Conservation (phyloP, 2,329 filamentous ascomycete genomes). For the Phyllosticta paracitricarpa region DNA sequence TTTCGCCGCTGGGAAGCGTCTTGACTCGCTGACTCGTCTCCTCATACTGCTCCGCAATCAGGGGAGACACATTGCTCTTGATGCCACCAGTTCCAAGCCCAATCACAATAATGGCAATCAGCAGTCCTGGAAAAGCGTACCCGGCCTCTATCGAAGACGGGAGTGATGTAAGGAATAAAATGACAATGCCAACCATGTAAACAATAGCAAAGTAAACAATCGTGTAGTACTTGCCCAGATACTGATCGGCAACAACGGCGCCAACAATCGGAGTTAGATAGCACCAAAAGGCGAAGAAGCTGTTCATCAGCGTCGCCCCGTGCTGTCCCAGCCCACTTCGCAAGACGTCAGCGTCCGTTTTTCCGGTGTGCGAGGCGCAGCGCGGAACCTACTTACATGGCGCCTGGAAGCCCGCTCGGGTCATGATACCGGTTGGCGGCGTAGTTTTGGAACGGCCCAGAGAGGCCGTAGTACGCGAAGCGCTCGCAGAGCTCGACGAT, state of each 20-base stretch:
- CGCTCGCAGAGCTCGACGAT: slow-evolving; percentile 41
- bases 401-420: slow-evolving; percentile 31
- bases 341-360: background rate
- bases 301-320: slow-evolving; percentile 35
- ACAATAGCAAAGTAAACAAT: slow-evolving; percentile 56
- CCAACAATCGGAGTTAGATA: slow-evolving; percentile 39
- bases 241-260: slow-evolving; percentile 53
- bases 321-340: slow-evolving; percentile 30
- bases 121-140: slow-evolving; percentile 52
- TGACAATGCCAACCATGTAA: slow-evolving; percentile 55
- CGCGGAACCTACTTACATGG: slow-evolving; percentile 14
- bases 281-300: slow-evolving; percentile 40
- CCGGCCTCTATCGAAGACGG: slow-evolving; percentile 53
- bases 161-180: slow-evolving; percentile 56
- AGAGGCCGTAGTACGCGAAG: slow-evolving; percentile 38
- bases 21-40: slow-evolving; percentile 33
- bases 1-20: slow-evolving; percentile 23
- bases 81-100: slow-evolving; percentile 71
- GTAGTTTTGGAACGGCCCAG: slow-evolving; percentile 42
- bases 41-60: slow-evolving; percentile 40
- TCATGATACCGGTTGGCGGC: slow-evolving; percentile 34
- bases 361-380: background rate
- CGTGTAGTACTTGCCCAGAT: slow-evolving; percentile 59
- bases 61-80: slow-evolving; percentile 61
- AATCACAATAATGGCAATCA: slow-evolving; percentile 56